phyloP scores from a whole-genome alignment of 2,329 filamentous ascomycete species.

The Furcasterigmium sp. region DNA sequence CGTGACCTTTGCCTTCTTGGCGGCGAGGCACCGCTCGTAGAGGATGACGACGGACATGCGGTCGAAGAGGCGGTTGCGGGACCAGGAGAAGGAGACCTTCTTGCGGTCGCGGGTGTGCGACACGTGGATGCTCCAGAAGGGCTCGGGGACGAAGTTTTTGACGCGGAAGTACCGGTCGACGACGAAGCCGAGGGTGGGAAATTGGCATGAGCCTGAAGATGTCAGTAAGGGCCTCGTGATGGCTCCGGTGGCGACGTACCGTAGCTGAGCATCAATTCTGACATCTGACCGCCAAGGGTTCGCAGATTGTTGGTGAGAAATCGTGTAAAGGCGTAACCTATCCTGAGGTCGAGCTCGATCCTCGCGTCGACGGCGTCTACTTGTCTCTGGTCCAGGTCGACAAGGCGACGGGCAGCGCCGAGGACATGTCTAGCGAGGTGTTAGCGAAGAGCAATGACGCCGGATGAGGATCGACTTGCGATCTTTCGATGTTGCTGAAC shows the following conservation, averaged over 20 bases:
- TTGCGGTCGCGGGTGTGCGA: conserved; percentile 72
- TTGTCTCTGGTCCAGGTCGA: conserved; percentile 77
- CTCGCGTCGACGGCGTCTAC: conserved; percentile 82
- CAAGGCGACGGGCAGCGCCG: conserved; percentile 70
- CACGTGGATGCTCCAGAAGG: conserved; percentile 89
- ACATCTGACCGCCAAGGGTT: conserved; percentile 61
- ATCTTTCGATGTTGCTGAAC: conserved; percentile 95
- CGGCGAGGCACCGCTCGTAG: conserved; percentile 77
- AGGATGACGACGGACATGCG: conserved; percentile 74
- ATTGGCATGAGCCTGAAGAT: conserved; percentile 78
- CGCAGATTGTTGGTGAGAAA: conserved; percentile 79
- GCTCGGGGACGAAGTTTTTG: conserved; percentile 85
- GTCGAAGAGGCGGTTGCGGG: conserved; percentile 79
- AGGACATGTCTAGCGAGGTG: conserved; percentile 66
- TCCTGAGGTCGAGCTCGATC: conserved; percentile 88
- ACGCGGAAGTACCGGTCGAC: conserved; percentile 95
- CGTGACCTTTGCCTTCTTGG: conserved; percentile 71
- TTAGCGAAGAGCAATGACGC: conserved; percentile 4
- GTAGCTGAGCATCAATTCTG: conserved; percentile 70
- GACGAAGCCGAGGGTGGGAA: conserved; percentile 93
- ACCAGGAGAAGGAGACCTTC: conserved; percentile 81
- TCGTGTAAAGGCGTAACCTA: conserved; percentile 88
- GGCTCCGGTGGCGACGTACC: conserved; percentile 42
- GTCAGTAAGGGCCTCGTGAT: conserved; percentile 6
- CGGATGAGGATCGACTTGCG: conserved; percentile 44